Base-by-base conservation (phyloP, 345 rosid genomes). In the Salix caprea region DNA sequence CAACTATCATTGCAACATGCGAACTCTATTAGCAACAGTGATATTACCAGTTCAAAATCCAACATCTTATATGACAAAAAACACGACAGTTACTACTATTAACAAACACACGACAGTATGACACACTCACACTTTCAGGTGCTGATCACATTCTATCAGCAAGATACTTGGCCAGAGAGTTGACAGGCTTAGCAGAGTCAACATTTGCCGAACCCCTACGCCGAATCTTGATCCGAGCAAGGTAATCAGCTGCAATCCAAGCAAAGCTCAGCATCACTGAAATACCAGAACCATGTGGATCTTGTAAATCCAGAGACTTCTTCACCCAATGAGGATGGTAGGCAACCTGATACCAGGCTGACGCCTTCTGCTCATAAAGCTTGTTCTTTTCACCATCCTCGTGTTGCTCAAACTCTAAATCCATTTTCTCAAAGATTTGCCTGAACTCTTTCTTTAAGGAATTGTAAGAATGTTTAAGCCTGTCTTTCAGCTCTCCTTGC, bases 171-270 rank as follows among this genome's bases (percentile, higher is more conserved):
- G 65, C 84, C 66, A 94, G 85, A 70, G 86, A 79, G 80, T 92
- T 87, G 70, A 89, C 82, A 42, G 97, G 97, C 77, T 87, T 94
- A 19, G 75, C 77, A 9, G 85, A 71, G 85, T 90, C 88, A 10
- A 82, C 61, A 65, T 65, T 84, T 56, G 42, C 81, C 18, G 28
- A 71, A 50, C 82, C 85, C 46, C 79, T 66, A 36, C 71, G 46
- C 82, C 81, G 84, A 69, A 91, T 82, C 86, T 94, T 94, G 37
- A 94, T 81, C 64, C 97, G 86, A 69, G 95, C 94, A 79, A 94
- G 90, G 84, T 92, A 94, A 83, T 94, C 98, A 82, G 88, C 90
- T 0, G 94, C 89, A 73, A 94, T 92, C 98, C 98, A 94, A 26
- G 94, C 88, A 80, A 94, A 94, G 74, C 97, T 94, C 77, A 94